Base-by-base conservation (phyloP, 192 early-diverging fungal species). In the Coemansia sp. region DNA sequence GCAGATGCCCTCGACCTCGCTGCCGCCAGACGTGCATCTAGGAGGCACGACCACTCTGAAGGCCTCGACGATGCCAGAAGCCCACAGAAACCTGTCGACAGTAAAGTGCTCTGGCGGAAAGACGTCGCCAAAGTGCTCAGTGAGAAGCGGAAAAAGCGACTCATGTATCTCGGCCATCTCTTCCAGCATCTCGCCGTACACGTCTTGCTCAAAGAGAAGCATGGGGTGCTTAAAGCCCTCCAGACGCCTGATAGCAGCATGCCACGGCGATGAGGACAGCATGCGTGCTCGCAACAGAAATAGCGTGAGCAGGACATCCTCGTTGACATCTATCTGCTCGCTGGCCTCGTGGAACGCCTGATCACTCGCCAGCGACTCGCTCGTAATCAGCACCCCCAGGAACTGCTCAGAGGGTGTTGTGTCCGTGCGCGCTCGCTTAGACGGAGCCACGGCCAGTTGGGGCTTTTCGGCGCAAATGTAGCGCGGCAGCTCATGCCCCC, bases 31-130 rank as follows among this genome's bases (percentile, higher is more conserved):
- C n/a, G 43, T 28, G 23, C 65, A 39, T 11, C 47, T 38, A 0
- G 65, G 55, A 2, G 68, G 68, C 20, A 74, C 58, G 2, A 31
- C 36, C 16, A 75, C 38, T 16, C 43, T 50, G 59, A 71, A 72
- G 31, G 72, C 38, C 57, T 75, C 72, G 52, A 75, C 69, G 20
- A 80, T 31, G 16, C 72, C 77, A 23, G 70, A 70, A 0, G 79
- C 79, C 79, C 79, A 82, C 62, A 82, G n/a, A 41, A 82, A 82
- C 38, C 61, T 31, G 34, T 76, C 74, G 11, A 58, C 31, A 0
- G 79, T 59, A 33, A 76, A 82, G 13, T 39, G 16, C 12, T 57
- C 64, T 1, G 47, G 33, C 2, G 67, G 64, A 11, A 82, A 76
- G 42, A 76, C 64, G 9, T 69, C 58, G 3, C 66, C 70, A 37